Percentiles rank a stretch among this genome's conserved stretches.
Conservation (phyloP, 2,329 filamentous ascomycete species). For the Calonectria montana region DNA sequence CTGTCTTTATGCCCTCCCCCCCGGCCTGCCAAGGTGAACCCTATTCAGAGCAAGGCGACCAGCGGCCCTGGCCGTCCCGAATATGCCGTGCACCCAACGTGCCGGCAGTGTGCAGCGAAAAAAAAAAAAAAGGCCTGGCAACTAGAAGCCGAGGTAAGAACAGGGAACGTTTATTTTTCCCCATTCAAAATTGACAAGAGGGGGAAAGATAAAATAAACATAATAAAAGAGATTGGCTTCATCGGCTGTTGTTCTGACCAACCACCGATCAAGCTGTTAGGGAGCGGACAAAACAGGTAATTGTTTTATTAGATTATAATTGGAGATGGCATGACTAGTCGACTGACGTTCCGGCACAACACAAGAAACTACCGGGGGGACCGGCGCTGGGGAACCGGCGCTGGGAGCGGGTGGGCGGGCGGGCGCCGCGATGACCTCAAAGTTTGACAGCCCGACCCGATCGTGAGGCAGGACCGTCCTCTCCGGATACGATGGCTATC, state of each 20-base stretch:
- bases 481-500: conserved; percentile 6
- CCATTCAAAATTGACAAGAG: too few relatives aligned
- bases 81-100: background rate
- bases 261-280: background rate
- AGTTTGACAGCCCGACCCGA: background rate
- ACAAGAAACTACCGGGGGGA: background rate
- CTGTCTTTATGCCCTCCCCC: background rate
- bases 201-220: background rate
- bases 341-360: conserved; percentile 29
- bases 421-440: conserved; percentile 5
- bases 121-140: background rate
- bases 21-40: conserved; percentile 3
- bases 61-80: conserved; percentile 6
- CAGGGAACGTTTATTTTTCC: too few relatives aligned
- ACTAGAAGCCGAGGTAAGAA: background rate
- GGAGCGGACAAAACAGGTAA: background rate
- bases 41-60: background rate
- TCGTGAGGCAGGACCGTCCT: background rate
- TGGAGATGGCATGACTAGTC: conserved; percentile 29
- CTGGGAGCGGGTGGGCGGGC: conserved; percentile 7
- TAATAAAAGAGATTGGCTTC: background rate
- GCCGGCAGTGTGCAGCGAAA: background rate
- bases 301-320: conserved; percentile 10
- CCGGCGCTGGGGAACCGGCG: conserved; percentile 1
- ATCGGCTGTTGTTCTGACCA: background rate